These are phyloP conservation scores for Phytophthora pisi DNA, from an alignment of 352 stramenopile genomes.

Conservation along the genomic window DNA sequence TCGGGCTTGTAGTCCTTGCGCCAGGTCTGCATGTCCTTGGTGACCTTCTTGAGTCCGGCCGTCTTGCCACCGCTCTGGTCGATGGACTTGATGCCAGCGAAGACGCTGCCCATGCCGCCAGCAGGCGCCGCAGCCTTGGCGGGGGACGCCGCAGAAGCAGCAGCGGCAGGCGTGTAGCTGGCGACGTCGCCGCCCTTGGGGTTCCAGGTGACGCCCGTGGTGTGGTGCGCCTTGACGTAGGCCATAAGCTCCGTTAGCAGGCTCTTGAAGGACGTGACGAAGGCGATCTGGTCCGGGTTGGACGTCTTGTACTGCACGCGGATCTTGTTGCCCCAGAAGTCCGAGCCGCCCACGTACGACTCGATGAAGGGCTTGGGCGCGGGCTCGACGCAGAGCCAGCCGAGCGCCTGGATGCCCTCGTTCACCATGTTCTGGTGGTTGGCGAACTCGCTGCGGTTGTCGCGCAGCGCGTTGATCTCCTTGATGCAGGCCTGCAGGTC, in stretches of 20 bases:
- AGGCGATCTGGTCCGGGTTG: constrained; percentile 91
- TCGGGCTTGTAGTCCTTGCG: constrained; percentile 92
- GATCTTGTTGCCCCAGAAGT: constrained; percentile 99
- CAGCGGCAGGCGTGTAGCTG: constrained; percentile 43
- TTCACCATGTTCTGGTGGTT: constrained; percentile 91
- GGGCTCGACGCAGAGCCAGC: constrained; percentile 82
- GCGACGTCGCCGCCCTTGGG: constrained; percentile 68
- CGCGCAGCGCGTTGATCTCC: constrained; percentile 77
- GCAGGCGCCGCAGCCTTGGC: constrained; percentile 41
- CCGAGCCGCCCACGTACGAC: constrained; percentile 93
- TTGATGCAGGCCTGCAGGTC: constrained; percentile 80
- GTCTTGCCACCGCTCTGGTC: constrained; percentile 93
- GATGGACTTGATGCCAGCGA: constrained; percentile 87
- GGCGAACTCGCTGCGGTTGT: constrained; percentile 84
- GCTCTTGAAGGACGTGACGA: constrained; percentile 94
- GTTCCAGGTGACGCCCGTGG: constrained; percentile 95
- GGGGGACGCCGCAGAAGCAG: constrained; percentile 25
- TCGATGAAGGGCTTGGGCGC: constrained; percentile 95
- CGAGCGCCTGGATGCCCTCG: constrained; percentile 83
- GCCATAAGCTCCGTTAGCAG: constrained; percentile 90
- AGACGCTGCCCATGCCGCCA: constrained; percentile 81
- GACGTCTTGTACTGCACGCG: constrained; percentile 96
- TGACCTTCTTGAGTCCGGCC: constrained; percentile 94
- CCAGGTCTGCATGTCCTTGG: constrained; percentile 98
- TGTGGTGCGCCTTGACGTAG: constrained; percentile 97